These are phyloP conservation scores for Dryas integrifolia DNA, from an alignment of 331 rosid genomes.

Conservation along the genomic window DNA sequence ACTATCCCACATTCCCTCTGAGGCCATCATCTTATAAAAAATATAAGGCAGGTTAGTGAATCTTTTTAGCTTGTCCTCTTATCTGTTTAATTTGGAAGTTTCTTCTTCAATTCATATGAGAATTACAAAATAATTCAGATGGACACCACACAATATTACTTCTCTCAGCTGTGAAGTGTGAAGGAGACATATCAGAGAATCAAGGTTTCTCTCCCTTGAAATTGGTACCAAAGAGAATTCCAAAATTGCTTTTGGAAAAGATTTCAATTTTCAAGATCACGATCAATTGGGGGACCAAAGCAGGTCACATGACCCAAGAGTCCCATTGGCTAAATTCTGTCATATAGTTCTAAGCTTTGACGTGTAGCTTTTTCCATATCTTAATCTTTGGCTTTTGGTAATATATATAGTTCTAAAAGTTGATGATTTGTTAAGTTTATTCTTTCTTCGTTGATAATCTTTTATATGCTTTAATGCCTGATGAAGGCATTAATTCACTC, in stretches of 20 bases:
- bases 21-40: not conserved
- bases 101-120: conserved; percentile 8
- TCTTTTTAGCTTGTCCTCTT: not conserved
- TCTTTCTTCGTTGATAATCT: not conserved
- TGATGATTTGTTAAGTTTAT: not conserved
- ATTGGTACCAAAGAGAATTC: conserved; percentile 1
- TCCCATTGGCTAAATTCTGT: conserved; percentile 26
- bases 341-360: not conserved
- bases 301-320: conserved; percentile 7
- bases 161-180: not conserved
- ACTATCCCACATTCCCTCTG: not conserved
- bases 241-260: conserved; percentile 1
- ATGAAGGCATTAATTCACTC: too few relatives aligned
- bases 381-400: not conserved
- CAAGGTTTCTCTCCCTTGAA: not conserved
- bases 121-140: not conserved
- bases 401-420: conserved; percentile 6
- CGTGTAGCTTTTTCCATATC: not conserved
- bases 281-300: conserved; percentile 18
- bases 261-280: conserved; percentile 7
- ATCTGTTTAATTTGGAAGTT: conserved; percentile 21
- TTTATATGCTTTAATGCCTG: not conserved
- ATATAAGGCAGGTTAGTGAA: not conserved
- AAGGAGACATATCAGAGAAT: too few relatives aligned
- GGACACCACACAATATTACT: not conserved